phyloP scores from a whole-genome alignment of 2,329 filamentous ascomycete species.

The Emergomyces africanus region DNA sequence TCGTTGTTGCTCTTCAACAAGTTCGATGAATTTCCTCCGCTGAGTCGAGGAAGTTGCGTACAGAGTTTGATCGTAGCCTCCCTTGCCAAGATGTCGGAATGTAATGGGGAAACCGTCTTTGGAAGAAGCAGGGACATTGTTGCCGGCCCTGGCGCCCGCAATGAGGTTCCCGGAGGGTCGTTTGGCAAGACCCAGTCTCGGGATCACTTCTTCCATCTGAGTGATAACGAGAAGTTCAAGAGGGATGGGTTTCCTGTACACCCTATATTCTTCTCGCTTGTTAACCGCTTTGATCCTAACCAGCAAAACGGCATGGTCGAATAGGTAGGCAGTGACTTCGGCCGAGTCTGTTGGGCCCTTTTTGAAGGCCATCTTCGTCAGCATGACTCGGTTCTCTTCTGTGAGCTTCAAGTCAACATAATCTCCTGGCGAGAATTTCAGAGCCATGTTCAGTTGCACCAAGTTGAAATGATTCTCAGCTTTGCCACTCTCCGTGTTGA shows the following conservation, averaged over 20 bases:
- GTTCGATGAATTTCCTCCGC: slow-evolving; percentile 92
- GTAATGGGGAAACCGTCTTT: slow-evolving; percentile 87
- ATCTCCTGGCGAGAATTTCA: slow-evolving; percentile 82
- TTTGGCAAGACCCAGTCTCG: slow-evolving; percentile 65
- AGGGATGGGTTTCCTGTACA: slow-evolving; percentile 90
- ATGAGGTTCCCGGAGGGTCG: slow-evolving; percentile 68
- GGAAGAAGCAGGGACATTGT: slow-evolving; percentile 34
- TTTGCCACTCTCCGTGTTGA: slow-evolving; percentile 92
- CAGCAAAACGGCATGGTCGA: slow-evolving; percentile 88
- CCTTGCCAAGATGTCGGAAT: slow-evolving; percentile 90
- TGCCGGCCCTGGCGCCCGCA: slow-evolving; percentile 42
- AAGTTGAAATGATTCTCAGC: slow-evolving; percentile 97
- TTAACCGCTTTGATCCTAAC: slow-evolving; percentile 85
- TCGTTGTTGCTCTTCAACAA: slow-evolving; percentile 82
- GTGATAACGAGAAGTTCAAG: slow-evolving; percentile 84
- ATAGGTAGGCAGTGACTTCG: slow-evolving; percentile 89
- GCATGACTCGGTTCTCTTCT: slow-evolving; percentile 80
- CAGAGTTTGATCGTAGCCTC: slow-evolving; percentile 82
- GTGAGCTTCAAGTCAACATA: slow-evolving; percentile 89
- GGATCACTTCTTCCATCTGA: slow-evolving; percentile 95
- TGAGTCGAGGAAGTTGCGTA: slow-evolving; percentile 77
- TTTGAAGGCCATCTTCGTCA: slow-evolving; percentile 91
- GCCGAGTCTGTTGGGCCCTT: slow-evolving; percentile 78
- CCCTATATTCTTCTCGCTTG: slow-evolving; percentile 88
- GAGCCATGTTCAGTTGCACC: slow-evolving; percentile 76